These are phyloP conservation scores for Sanghuangporus baumii DNA, from an alignment of 1,284 basidiomycete species.

Conservation along the genomic window DNA sequence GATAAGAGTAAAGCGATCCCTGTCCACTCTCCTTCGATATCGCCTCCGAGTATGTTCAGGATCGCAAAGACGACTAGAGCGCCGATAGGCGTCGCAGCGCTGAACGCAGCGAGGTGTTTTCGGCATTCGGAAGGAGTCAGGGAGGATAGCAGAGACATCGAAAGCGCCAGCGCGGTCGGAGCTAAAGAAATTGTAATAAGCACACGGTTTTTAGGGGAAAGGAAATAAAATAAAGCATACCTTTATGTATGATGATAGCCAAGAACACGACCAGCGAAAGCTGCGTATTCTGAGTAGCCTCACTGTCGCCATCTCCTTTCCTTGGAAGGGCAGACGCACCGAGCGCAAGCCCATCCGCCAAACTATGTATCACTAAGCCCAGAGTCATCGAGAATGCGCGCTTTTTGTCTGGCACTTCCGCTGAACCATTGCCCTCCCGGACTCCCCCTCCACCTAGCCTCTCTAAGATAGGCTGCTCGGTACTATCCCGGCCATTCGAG, in stretches of 20 bases:
- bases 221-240: slow-evolving; percentile 32
- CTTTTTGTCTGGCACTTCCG: slow-evolving; percentile 7
- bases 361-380: slow-evolving; percentile 79
- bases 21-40: slow-evolving; percentile 49
- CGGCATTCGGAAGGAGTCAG: slow-evolving; percentile 65
- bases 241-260: slow-evolving; percentile 87
- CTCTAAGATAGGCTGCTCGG: slow-evolving; percentile 1
- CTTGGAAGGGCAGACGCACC: slow-evolving; percentile 64
- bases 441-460: background rate
- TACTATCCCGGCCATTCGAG: slow-evolving; percentile 23
- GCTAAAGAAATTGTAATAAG: slow-evolving; percentile 38
- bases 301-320: slow-evolving; percentile 21
- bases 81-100: slow-evolving; percentile 72
- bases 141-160: slow-evolving; percentile 71
- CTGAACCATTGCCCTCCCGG: background rate
- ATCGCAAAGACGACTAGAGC: slow-evolving; percentile 66
- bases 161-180: slow-evolving; percentile 80
- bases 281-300: slow-evolving; percentile 27
- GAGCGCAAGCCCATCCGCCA: slow-evolving; percentile 87
- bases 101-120: slow-evolving; percentile 73
- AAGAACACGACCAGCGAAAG: slow-evolving; percentile 81
- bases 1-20: slow-evolving; percentile 77
- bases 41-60: slow-evolving; percentile 51
- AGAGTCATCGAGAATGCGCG: slow-evolving; percentile 69
- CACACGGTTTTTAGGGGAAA: background rate